Evolutionary conservation across 2,329 filamentous ascomycete genomes (phyloP).

Genomic region (Talaromyces sp.): DNA sequence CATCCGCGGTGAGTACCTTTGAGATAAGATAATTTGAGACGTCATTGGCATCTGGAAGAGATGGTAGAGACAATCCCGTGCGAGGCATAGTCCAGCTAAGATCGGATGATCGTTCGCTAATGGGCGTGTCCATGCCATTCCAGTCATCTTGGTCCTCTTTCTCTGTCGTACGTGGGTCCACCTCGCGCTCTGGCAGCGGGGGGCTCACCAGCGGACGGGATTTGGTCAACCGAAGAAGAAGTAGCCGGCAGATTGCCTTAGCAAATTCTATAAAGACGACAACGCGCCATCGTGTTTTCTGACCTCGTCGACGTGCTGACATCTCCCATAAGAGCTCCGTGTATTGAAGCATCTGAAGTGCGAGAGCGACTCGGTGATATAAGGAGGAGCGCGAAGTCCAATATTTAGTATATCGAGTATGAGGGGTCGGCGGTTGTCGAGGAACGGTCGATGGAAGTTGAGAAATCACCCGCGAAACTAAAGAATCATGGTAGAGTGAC

Average conservation of each 20-base stretch:
- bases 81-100: constrained; percentile 88
- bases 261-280: constrained; percentile 81
- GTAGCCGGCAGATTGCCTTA: constrained; percentile 81
- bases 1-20: constrained; percentile 90
- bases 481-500: constrained; percentile 87
- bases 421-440: constrained; percentile 56
- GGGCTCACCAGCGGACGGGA: constrained; percentile 81
- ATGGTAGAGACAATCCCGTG: constrained; percentile 82
- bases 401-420: constrained; percentile 66
- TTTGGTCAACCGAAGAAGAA: constrained; percentile 80
- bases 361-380: constrained; percentile 79
- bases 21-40: constrained; percentile 85
- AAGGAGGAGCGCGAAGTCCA: constrained; percentile 65
- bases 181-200: constrained; percentile 81
- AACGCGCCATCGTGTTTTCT: constrained; percentile 80
- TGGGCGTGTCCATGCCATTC: constrained; percentile 51
- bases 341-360: constrained; percentile 89
- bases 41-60: constrained; percentile 76
- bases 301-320: constrained; percentile 82
- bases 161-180: constrained; percentile 65
- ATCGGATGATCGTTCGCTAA: constrained; percentile 45
- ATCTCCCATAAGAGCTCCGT: constrained; percentile 98
- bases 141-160: constrained; percentile 43
- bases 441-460: constrained; percentile 57
- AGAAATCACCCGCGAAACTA: constrained; percentile 69